Percentiles rank a stretch among this genome's conserved stretches.
These are phyloP conservation scores for Vanrija sp. DNA, from an alignment of 1,284 basidiomycete genomes.

Conservation along the genomic window DNA sequence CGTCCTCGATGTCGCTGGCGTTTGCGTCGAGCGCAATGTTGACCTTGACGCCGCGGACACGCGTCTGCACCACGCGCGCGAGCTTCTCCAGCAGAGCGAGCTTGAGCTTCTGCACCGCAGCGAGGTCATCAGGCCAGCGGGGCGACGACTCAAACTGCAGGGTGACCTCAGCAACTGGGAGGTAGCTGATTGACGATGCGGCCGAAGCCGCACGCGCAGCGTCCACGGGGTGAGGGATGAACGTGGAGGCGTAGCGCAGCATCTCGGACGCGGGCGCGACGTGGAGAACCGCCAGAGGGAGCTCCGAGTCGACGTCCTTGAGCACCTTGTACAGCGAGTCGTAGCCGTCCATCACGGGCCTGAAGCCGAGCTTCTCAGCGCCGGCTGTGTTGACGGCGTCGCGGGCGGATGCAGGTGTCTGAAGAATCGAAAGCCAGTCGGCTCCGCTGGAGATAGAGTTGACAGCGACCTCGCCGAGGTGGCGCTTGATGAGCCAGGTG, in stretches of 20 bases:
- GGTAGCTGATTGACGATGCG: conserved; percentile 59
- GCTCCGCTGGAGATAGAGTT: conserved; percentile 48
- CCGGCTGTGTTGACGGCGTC: conserved; percentile 49
- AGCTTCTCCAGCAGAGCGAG: conserved; percentile 83
- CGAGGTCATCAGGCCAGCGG: conserved; percentile 91
- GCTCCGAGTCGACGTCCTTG: conserved; percentile 67
- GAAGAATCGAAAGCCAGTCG: conserved; percentile 58
- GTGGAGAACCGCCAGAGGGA: conserved; percentile 77
- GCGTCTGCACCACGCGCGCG: conserved; percentile 60
- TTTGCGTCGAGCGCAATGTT: conserved; percentile 57
- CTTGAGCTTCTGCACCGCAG: conserved; percentile 91
- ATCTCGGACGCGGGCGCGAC: conserved; percentile 66
- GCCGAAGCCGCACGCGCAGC: conserved; percentile 48
- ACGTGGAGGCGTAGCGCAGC: conserved; percentile 78
- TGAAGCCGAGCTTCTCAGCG: conserved; percentile 60
- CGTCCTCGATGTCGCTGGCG: conserved; percentile 63
- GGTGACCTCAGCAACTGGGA: conserved; percentile 66
- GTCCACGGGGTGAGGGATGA: conserved; percentile 63
- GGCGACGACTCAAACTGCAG: conserved; percentile 87
- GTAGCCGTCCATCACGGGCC: conserved; percentile 71
- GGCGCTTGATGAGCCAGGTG: conserved; percentile 66
- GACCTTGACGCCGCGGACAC: conserved; percentile 53
- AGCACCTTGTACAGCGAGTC: conserved; percentile 73
- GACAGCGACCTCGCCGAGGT: conserved; percentile 61
- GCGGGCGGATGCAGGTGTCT: conserved; percentile 59